These are phyloP conservation scores for Podaxis sp. DNA, from an alignment of 768 basidiomycete genomes.

Conservation along the genomic window DNA sequence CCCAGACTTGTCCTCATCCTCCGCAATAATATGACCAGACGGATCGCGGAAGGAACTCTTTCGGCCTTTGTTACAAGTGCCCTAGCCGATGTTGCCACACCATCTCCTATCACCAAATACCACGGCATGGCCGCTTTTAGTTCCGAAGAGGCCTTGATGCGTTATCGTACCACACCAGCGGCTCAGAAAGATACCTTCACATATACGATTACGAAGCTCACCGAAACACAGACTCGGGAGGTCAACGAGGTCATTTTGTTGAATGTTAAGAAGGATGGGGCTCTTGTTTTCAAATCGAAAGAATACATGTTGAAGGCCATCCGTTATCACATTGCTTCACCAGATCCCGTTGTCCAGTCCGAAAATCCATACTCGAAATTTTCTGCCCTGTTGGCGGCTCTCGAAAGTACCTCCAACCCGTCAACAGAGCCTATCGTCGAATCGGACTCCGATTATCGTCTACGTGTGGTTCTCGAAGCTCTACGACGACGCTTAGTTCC, in stretches of 20 bases:
- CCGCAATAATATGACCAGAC: conserved; percentile 11
- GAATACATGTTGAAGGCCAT: conserved; percentile 14
- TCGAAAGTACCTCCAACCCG: neutral
- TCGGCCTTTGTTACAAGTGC: conserved; percentile 1
- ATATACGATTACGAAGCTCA: conserved; percentile 24
- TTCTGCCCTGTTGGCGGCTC: neutral
- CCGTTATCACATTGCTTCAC: conserved; percentile 7
- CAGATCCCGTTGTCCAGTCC: neutral
- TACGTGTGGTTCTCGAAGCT: conserved; percentile 4
- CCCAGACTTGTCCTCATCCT: conserved; percentile 28
- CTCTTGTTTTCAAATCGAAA: conserved; percentile 20
- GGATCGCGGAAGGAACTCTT: neutral
- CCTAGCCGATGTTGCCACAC: conserved; percentile 14
- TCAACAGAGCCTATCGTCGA: neutral
- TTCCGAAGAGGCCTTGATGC: neutral
- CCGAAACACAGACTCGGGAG: conserved; percentile 18
- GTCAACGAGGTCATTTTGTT: conserved; percentile 21
- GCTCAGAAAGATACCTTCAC: conserved; percentile 23
- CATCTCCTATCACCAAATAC: neutral
- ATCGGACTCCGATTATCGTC: conserved; percentile 4
- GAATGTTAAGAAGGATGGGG: conserved; percentile 16
- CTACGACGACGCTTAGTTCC: neutral
- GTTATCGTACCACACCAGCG: conserved; percentile 9
- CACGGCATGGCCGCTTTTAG: neutral
- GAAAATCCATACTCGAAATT: neutral